Evolutionary conservation across 2,329 filamentous ascomycete species (phyloP), one percentile per base, ranked within the genome.

Genomic region (Myriosclerotinia scirpicola): DNA sequence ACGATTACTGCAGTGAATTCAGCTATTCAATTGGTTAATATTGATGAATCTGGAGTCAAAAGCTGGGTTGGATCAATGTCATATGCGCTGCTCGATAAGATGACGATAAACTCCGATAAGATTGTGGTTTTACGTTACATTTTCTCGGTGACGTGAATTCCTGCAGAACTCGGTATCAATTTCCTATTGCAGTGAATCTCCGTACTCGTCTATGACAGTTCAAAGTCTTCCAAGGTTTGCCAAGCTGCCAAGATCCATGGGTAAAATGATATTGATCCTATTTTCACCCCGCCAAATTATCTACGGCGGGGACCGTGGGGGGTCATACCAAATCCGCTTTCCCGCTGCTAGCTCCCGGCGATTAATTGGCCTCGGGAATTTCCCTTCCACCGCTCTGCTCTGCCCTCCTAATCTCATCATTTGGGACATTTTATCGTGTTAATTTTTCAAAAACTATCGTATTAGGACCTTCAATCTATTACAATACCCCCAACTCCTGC

Each of bases 401-500:
- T 30, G 30, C 34, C 15, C 30, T 38, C 9, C 6, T 38, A 38
- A 14, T 38, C 58, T 50, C n/a, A 17, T 7, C 58, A n/a, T 50
- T 20, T n/a, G 36, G 38, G 22, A 52, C 15, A 30, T 14, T 52
- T 52, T 15, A 26, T 52, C 14, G 48, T 52, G 22, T 14, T 30
- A n/a, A 34, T 48, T 17, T 36, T 38, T 38, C 17, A 15, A 36
- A 22, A 17, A 44, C n/a, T 26, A 17, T 11, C 44, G 22, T 36
- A 38, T 60, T 42, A 46, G 36, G 36, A 26, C 46, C 26, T 17
- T 71, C 50, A 68, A 59, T 69, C 50, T 30, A 62, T 65, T 15
- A 69, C 68, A 22, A 63, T 55, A 38, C 67, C 70, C 46, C 54
- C 64, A 46, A 38, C 64, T 48, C 64, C 65, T n/a, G 66, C 59